A percentile compares a stretch with the other conserved stretches of the same genome.
phyloP scores from a whole-genome alignment of 169 alveolate genomes.

The Prorocentrum cordatum region DNA sequence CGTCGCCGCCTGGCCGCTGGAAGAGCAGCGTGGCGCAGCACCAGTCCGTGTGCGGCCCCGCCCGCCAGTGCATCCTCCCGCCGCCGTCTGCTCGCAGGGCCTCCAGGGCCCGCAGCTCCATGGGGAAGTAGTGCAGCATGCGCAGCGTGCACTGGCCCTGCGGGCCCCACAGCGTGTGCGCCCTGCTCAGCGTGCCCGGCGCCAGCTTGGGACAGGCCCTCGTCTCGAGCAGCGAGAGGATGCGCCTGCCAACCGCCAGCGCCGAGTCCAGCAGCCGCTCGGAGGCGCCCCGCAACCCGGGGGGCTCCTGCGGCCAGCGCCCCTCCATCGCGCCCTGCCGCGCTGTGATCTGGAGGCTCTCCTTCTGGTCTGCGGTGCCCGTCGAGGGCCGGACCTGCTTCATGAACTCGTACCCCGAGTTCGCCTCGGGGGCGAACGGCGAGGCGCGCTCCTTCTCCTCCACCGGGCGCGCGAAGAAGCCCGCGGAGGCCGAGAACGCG shows the following conservation, averaged over 20 bases:
- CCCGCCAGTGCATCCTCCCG: constrained; percentile 31
- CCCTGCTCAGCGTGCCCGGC: constrained; percentile 10
- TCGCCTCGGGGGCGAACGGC: neutral
- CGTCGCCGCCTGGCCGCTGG: constrained; percentile 29
- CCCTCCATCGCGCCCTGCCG: constrained; percentile 21
- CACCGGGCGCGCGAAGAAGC: neutral
- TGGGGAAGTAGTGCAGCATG: constrained; percentile 22
- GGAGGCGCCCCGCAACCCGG: neutral
- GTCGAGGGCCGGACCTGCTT: constrained; percentile 23
- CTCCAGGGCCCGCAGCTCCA: neutral
- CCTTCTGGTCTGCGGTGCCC: constrained; percentile 8
- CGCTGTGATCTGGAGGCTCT: constrained; percentile 24
- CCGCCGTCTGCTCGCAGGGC: neutral
- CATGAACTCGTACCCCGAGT: neutral
- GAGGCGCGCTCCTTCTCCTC: neutral
- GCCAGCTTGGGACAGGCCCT: constrained; percentile 27
- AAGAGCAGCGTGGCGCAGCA: constrained; percentile 13
- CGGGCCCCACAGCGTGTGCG: constrained; percentile 47
- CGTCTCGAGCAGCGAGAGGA: neutral
- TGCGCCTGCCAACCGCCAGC: neutral
- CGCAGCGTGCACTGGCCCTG: constrained; percentile 55
- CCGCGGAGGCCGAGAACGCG: neutral
- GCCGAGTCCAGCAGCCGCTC: neutral
- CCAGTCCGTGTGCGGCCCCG: constrained; percentile 66
- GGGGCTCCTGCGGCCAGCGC: constrained; percentile 8